phyloP scores from a whole-genome alignment of 2,329 filamentous ascomycete genomes.

The Fusarium penzigii region DNA sequence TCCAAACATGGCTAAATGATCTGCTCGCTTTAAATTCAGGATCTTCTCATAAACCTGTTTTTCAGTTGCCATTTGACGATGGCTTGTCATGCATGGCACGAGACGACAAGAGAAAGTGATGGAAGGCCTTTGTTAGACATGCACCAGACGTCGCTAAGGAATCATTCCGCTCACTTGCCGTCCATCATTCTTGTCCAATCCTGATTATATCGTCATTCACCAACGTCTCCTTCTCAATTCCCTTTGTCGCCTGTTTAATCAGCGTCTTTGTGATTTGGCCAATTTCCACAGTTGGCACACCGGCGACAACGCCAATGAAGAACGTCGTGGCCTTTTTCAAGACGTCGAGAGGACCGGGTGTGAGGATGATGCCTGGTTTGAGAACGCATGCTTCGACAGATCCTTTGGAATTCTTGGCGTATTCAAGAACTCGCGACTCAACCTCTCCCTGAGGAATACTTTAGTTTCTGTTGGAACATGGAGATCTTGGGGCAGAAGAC shows the following conservation, averaged over 20 bases:
- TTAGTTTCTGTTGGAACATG: not conserved
- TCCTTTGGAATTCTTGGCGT: conserved; percentile 39
- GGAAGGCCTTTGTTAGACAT: no score
- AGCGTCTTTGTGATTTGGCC: conserved; percentile 43
- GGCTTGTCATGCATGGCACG: no score
- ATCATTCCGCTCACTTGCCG: no score
- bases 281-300: conserved; percentile 37
- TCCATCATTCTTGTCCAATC: conserved; percentile 28
- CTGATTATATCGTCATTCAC: conserved; percentile 43
- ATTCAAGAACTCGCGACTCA: conserved; percentile 44
- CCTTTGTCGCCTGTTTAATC: conserved; percentile 45
- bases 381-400: conserved; percentile 40
- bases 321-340: conserved; percentile 7
- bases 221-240: conserved; percentile 49
- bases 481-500: no score
- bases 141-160: no score
- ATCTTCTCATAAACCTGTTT: no score
- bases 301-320: conserved; percentile 14
- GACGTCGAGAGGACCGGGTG: conserved; percentile 4
- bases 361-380: conserved; percentile 45
- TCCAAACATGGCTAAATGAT: no score
- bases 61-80: no score
- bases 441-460: conserved; percentile 44
- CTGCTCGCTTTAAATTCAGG: no score
- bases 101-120: no score